Conservation (phyloP, 176 grass and related monocot species). For the Hsuehochloa calcarea region DNA sequence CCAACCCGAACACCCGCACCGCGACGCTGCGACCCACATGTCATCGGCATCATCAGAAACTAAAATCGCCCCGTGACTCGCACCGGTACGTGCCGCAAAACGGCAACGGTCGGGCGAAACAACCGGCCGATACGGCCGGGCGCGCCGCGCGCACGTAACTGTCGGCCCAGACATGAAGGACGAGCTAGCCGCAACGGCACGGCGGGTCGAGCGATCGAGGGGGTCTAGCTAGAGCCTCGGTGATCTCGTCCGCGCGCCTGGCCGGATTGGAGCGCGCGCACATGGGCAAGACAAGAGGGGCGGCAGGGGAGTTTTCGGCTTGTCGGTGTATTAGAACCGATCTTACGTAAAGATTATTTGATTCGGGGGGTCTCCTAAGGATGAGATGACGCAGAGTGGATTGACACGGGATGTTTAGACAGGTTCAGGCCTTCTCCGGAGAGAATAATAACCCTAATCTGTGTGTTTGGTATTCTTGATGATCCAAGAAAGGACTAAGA, state of each 20-base stretch:
- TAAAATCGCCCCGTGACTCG: background rate
- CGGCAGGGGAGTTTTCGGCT: no score
- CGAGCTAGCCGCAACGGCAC: constrained; percentile 3
- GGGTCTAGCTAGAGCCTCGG: background rate
- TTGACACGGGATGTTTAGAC: no score
- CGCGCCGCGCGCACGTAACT: no score
- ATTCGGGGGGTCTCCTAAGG: no score
- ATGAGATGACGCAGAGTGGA: no score
- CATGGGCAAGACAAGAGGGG: constrained; percentile 15
- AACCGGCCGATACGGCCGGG: background rate
- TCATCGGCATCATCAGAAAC: background rate
- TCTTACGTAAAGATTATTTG: no score
- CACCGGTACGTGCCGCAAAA: background rate
- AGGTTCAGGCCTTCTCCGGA: no score
- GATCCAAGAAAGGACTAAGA: no score
- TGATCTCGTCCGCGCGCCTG: background rate
- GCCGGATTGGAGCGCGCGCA: background rate
- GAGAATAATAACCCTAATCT: no score
- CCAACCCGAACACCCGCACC: background rate
- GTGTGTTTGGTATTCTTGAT: no score
- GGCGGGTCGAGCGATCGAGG: background rate
- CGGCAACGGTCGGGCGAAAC: constrained; percentile 14
- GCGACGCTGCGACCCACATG: background rate
- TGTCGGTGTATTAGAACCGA: no score
- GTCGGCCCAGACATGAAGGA: background rate